A percentile compares a stretch with the other conserved stretches of the same genome.
These are phyloP conservation scores for Plasmodium falciparum DNA, from an alignment of 169 alveolate species.

Conservation along the genomic window DNA sequence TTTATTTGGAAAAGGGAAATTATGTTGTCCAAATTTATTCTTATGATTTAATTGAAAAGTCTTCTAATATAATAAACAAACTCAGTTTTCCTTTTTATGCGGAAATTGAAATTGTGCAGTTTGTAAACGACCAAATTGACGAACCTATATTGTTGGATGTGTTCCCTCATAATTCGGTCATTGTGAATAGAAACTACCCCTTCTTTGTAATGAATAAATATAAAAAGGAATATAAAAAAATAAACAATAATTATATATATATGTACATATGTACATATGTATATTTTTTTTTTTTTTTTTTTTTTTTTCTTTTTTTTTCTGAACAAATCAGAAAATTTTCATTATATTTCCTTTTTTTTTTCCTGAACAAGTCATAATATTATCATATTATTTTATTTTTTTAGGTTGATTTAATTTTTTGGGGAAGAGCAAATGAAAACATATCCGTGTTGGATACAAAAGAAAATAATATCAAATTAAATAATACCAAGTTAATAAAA, in stretches of 20 bases:
- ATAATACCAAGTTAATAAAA: not conserved
- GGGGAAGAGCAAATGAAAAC: slow-evolving; percentile 17
- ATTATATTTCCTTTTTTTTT: too few relatives aligned
- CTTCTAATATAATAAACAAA: slow-evolving; percentile 9
- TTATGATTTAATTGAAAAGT: slow-evolving; percentile 13
- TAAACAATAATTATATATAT: not conserved
- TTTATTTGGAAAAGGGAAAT: slow-evolving; percentile 47
- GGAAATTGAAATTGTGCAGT: slow-evolving; percentile 37
- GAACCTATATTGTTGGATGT: slow-evolving; percentile 25
- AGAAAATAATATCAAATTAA: not conserved
- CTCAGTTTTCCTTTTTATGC: slow-evolving; percentile 36
- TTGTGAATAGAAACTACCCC: slow-evolving; percentile 16
- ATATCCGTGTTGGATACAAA: slow-evolving; percentile 12
- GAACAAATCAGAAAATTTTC: too few relatives aligned
- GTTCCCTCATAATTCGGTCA: slow-evolving; percentile 44
- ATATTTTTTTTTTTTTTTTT: too few relatives aligned
- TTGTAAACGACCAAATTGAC: slow-evolving; percentile 14
- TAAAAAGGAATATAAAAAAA: not conserved
- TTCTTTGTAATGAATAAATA: slow-evolving; percentile 22
- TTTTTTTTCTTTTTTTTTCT: too few relatives aligned
- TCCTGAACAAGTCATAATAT: too few relatives aligned
- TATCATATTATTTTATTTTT: not conserved
- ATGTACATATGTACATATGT: not conserved
- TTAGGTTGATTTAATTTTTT: slow-evolving; percentile 49
- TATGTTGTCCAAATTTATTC: slow-evolving; percentile 23